A percentile compares a stretch with the other conserved stretches of the same genome.
These are phyloP conservation scores for Candida coquimbonensis DNA, from an alignment of 805 yeast genomes.

Conservation along the genomic window DNA sequence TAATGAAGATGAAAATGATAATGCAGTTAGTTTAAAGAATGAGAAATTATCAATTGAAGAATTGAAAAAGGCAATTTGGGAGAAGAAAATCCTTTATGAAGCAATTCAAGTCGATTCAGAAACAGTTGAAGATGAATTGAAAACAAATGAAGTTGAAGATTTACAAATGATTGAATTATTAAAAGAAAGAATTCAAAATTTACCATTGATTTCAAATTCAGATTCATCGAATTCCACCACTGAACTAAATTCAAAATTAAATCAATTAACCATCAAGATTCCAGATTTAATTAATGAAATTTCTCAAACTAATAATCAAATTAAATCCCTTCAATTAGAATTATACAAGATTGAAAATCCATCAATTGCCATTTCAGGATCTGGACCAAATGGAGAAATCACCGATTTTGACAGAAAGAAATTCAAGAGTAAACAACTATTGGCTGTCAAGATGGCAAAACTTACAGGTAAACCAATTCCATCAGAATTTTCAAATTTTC, in stretches of 20 bases:
- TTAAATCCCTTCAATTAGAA: slow-evolving; percentile 59
- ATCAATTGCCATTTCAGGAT: slow-evolving; percentile 53
- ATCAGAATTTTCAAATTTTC: slow-evolving; percentile 27
- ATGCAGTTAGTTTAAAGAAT: background rate
- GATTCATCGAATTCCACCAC: slow-evolving; percentile 2
- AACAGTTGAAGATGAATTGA: slow-evolving; percentile 33
- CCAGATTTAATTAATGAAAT: slow-evolving; percentile 63
- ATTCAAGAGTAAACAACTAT: slow-evolving; percentile 68
- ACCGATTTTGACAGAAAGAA: slow-evolving; percentile 78
- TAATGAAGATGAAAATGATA: background rate
- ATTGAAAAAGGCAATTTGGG: slow-evolving; percentile 62
- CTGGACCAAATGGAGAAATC: slow-evolving; percentile 81
- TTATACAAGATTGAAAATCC: slow-evolving; percentile 63
- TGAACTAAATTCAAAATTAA: slow-evolving; percentile 30
- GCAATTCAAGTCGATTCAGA: slow-evolving; percentile 28
- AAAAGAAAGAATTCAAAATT: slow-evolving; percentile 37
- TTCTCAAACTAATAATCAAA: slow-evolving; percentile 53
- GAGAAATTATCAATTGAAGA: slow-evolving; percentile 35
- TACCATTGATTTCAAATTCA: slow-evolving; percentile 40
- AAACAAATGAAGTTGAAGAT: slow-evolving; percentile 38
- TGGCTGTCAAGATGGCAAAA: slow-evolving; percentile 86
- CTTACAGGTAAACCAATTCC: slow-evolving; percentile 70
- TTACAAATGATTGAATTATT: slow-evolving; percentile 34
- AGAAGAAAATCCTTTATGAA: slow-evolving; percentile 65
- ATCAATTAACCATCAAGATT: slow-evolving; percentile 31